These are phyloP conservation scores for Barbatosphaeria neglecta DNA, from an alignment of 495 filamentous ascomycete genomes.

Conservation along the genomic window DNA sequence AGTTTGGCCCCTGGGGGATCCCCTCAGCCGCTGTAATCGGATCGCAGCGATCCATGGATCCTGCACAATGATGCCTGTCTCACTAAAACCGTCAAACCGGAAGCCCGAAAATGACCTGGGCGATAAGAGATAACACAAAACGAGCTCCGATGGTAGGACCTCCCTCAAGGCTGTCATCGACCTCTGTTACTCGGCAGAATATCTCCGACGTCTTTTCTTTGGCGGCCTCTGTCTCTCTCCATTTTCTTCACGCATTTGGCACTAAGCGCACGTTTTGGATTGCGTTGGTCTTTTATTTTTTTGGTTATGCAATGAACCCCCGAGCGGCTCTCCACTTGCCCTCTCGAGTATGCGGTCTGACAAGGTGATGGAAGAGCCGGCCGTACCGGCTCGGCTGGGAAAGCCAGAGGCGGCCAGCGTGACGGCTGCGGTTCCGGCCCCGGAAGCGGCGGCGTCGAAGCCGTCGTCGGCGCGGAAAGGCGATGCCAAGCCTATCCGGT, in stretches of 20 bases:
- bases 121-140: too few species aligned
- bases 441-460: slow-evolving; percentile 4
- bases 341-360: not conserved
- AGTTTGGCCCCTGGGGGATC: too few species aligned
- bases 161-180: not conserved
- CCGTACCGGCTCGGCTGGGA: not conserved
- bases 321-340: not conserved
- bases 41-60: too few species aligned
- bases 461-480: slow-evolving; percentile 9
- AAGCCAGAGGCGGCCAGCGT: not conserved
- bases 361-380: not conserved
- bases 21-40: too few species aligned
- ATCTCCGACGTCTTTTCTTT: not conserved
- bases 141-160: not conserved
- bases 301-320: not conserved
- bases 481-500: slow-evolving; percentile 36
- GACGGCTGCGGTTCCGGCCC: too few species aligned
- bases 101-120: too few species aligned
- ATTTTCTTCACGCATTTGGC: too few species aligned
- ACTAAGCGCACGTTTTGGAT: not conserved
- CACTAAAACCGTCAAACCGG: too few species aligned
- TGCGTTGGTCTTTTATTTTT: not conserved
- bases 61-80: too few species aligned
- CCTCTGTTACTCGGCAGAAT: not conserved
- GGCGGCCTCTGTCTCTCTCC: too few species aligned